Percentiles rank a stretch among this genome's conserved stretches.
phyloP scores from a whole-genome alignment of 805 yeast species.

The Zygotorulaspora danielsina region DNA sequence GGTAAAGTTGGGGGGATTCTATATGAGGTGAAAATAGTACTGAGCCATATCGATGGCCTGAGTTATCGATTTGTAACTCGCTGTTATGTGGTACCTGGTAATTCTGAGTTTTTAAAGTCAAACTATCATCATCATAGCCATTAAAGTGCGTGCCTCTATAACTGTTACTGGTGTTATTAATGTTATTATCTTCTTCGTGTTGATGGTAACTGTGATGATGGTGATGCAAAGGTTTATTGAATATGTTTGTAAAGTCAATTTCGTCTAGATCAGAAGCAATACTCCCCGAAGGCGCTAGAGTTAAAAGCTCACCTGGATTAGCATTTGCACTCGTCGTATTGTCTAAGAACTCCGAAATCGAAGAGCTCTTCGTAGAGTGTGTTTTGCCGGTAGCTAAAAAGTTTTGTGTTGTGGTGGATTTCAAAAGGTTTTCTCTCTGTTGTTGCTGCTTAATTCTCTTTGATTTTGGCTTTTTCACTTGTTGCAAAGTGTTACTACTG shows the following conservation, averaged over 20 bases:
- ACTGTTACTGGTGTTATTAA: background rate
- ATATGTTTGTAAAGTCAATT: slow-evolving; percentile 36
- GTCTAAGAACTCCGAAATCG: slow-evolving; percentile 10
- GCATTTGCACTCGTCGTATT: slow-evolving; percentile 5
- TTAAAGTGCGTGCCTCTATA: background rate
- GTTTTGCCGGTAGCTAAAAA: slow-evolving; percentile 13
- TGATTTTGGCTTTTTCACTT: slow-evolving; percentile 18
- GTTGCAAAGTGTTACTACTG: slow-evolving; percentile 4
- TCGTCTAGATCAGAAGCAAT: slow-evolving; percentile 26
- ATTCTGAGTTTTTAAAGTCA: background rate
- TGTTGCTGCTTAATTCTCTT: slow-evolving; percentile 11
- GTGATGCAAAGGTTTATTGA: slow-evolving; percentile 25
- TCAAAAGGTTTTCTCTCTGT: slow-evolving; percentile 18
- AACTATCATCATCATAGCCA: background rate
- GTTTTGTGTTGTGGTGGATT: slow-evolving; percentile 20
- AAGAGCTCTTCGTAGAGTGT: slow-evolving; percentile 10
- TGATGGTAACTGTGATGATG: slow-evolving; percentile 7
- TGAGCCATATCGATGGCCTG: background rate
- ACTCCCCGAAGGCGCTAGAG: slow-evolving; percentile 6
- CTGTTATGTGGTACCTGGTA: background rate
- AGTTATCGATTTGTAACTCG: background rate
- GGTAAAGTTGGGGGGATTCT: slow-evolving; percentile 4
- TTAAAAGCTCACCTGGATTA: slow-evolving; percentile 3
- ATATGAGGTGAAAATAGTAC: slow-evolving; percentile 8
- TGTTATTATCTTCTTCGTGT: background rate